Percentiles rank a stretch among this genome's conserved stretches.
phyloP scores from a whole-genome alignment of 164 flowering plant genomes.

The Vitis rupestris region DNA sequence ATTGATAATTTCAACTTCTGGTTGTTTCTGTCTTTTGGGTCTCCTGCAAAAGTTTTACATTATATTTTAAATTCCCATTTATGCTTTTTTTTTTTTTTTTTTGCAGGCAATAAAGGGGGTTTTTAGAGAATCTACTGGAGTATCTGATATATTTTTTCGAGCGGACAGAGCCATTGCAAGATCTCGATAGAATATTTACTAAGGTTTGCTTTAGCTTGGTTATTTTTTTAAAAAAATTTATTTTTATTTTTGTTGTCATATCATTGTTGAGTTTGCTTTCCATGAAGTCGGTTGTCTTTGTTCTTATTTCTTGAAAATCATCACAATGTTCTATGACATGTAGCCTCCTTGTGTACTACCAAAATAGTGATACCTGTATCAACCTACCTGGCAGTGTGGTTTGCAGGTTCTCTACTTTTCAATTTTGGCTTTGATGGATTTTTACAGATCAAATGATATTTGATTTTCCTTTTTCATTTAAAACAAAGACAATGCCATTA shows the following conservation, averaged over 20 bases:
- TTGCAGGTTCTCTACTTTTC: too few species aligned
- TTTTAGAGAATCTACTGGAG: conserved; percentile 72
- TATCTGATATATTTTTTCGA: conserved; percentile 77
- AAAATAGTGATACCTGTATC: too few species aligned
- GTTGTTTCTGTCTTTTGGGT: too few species aligned
- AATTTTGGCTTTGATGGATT: too few species aligned
- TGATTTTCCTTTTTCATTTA: too few species aligned
- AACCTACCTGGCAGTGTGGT: too few species aligned
- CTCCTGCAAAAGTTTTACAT: too few species aligned
- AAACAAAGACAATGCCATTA: too few species aligned
- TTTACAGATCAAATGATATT: too few species aligned
- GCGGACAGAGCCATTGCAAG: conserved; percentile 94
- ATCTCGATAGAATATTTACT: conserved; percentile 79
- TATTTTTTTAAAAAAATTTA: background rate
- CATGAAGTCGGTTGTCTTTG: background rate
- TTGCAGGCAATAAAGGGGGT: conserved; percentile 81
- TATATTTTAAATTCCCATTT: background rate
- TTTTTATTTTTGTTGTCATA: background rate
- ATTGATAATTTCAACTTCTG: too few species aligned
- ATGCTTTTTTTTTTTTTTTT: conserved; percentile 1
- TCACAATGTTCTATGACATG: background rate
- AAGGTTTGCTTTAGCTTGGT: conserved; percentile 50
- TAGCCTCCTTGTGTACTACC: background rate
- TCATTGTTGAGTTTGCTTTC: too few species aligned
- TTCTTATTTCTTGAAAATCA: background rate